Evolutionary conservation across 768 basidiomycete species (phyloP).

Genomic region (Mycena crocata): DNA sequence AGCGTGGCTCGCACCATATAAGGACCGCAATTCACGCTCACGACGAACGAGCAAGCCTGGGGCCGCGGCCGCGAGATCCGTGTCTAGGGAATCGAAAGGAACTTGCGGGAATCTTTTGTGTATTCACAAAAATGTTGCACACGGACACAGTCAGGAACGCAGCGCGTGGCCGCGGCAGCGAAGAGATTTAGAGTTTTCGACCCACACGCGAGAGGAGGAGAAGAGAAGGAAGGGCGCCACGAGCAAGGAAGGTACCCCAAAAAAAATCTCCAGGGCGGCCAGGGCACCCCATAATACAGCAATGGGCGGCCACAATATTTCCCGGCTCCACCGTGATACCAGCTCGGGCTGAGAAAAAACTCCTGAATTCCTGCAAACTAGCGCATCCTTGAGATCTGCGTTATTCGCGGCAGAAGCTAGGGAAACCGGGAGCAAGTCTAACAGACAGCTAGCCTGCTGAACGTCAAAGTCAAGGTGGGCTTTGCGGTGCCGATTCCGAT

Average conservation of each 20-base stretch:
- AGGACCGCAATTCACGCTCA: background rate
- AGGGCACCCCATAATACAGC: too few relatives aligned
- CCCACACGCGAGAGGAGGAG: too few relatives aligned
- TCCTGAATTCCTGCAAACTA: too few relatives aligned
- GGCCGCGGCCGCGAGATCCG: background rate
- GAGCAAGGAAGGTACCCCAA: too few relatives aligned
- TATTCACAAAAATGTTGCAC: background rate
- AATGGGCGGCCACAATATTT: too few relatives aligned
- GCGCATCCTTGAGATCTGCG: too few relatives aligned
- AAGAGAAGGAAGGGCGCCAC: too few relatives aligned
- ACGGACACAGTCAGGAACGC: background rate
- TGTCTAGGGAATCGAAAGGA: slow-evolving; percentile 5
- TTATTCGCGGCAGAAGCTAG: background rate
- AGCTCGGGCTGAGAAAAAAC: too few relatives aligned
- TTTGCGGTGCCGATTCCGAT: background rate
- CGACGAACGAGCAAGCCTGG: background rate
- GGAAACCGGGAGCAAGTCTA: background rate
- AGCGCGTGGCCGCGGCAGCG: too few relatives aligned
- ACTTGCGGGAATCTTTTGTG: background rate
- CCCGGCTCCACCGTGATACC: too few relatives aligned
- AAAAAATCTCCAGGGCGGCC: too few relatives aligned
- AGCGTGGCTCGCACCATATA: background rate
- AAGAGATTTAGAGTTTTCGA: too few relatives aligned
- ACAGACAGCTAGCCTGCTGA: background rate
- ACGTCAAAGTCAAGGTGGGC: background rate